Conservation (phyloP, 305 asterid species). For the Fraxinus floribunda region DNA sequence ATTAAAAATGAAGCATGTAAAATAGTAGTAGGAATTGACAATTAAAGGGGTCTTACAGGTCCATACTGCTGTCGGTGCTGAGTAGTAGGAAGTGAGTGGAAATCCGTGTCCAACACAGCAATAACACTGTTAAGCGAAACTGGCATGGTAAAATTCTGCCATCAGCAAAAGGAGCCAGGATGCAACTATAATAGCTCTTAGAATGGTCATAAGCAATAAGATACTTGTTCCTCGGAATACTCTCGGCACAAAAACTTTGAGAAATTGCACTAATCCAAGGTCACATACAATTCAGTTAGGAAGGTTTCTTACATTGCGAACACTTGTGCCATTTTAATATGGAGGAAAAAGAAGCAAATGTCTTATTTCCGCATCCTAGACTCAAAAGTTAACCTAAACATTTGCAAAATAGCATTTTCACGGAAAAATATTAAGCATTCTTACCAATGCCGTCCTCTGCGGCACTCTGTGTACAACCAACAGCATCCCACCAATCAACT, state of each 20-base stretch:
- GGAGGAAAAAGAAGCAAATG: background rate
- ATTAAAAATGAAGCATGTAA: conserved; percentile 14
- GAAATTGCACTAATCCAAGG: background rate
- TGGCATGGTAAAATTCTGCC: conserved; percentile 33
- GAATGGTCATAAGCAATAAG: background rate
- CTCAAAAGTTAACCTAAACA: conserved; percentile 1
- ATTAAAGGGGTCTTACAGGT: conserved; percentile 67
- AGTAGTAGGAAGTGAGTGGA: conserved; percentile 94
- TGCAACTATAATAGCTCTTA: conserved; percentile 7
- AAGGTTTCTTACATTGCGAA: conserved; percentile 17
- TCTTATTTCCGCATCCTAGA: background rate
- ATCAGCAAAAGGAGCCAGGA: conserved; percentile 29
- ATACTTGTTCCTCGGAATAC: background rate
- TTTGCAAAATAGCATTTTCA: conserved; percentile 17
- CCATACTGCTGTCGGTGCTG: conserved; percentile 98
- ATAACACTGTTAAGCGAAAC: conserved; percentile 94
- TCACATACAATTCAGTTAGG: background rate
- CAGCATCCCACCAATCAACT: conserved; percentile 99
- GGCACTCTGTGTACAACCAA: conserved; percentile 99
- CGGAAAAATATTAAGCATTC: conserved; percentile 19
- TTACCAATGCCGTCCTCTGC: conserved; percentile 99
- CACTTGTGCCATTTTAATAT: conserved; percentile 1
- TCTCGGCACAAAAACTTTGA: background rate
- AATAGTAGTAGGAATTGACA: conserved; percentile 15
- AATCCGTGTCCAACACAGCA: conserved; percentile 94